Evolutionary conservation across 179 eudicot genomes (phyloP).

Genomic region (Gypsophila paniculata): DNA sequence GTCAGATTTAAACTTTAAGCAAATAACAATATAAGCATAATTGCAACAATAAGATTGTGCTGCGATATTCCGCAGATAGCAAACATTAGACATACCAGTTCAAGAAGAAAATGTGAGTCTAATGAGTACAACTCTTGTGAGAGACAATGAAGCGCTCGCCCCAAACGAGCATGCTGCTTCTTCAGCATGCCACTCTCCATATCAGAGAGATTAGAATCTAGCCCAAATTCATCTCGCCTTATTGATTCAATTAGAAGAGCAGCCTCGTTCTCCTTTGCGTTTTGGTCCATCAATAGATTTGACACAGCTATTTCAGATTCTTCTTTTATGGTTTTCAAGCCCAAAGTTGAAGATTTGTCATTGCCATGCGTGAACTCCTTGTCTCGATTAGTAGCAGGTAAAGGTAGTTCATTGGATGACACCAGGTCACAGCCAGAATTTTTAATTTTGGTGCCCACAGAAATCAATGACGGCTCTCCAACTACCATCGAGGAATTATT

Average conservation of each 20-base stretch:
- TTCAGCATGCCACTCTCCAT: conserved; percentile 56
- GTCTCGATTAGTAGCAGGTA: conserved; percentile 26
- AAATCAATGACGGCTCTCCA: conserved; percentile 22
- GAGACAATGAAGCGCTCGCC: conserved; percentile 96
- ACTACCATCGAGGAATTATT: conserved; percentile 23
- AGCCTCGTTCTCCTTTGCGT: conserved; percentile 39
- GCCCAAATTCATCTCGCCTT: conserved; percentile 85
- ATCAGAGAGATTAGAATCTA: conserved; percentile 53
- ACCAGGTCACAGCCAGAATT: conserved; percentile 15
- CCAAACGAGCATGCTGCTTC: conserved; percentile 95
- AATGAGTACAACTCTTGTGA: conserved; percentile 93
- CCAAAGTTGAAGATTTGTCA: conserved; percentile 4
- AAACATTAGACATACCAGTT: conserved; percentile 58
- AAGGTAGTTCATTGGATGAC: conserved; percentile 14
- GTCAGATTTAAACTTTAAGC: background rate
- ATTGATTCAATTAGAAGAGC: conserved; percentile 63
- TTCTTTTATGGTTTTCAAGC: conserved; percentile 17
- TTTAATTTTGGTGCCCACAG: conserved; percentile 24
- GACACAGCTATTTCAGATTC: conserved; percentile 12
- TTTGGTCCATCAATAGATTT: conserved; percentile 20
- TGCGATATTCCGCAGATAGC: background rate
- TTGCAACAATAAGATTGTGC: background rate
- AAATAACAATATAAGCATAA: conserved; percentile 3
- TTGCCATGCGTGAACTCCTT: conserved; percentile 19
- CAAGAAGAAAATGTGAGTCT: conserved; percentile 95